These are phyloP conservation scores for Tolypocladium endophyticum DNA, from an alignment of 2,329 filamentous ascomycete species.

Conservation along the genomic window DNA sequence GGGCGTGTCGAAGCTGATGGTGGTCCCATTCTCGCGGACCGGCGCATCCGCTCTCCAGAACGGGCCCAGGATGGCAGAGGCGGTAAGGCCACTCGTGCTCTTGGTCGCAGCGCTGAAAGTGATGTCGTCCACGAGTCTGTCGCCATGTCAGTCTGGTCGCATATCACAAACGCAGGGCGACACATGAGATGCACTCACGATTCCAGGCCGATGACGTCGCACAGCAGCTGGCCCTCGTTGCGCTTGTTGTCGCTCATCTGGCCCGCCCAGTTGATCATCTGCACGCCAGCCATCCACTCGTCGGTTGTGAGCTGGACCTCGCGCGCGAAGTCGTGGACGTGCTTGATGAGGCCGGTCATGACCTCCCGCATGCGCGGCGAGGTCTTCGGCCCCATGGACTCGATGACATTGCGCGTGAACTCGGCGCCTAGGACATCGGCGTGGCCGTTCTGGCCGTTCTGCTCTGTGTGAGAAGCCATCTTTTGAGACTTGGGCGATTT, in stretches of 20 bases:
- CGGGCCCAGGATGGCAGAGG: constrained; percentile 72
- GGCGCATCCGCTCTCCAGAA: constrained; percentile 74
- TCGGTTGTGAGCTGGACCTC: constrained; percentile 71
- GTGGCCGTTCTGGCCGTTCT: neutral
- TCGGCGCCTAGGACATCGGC: constrained; percentile 22
- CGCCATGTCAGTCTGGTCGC: neutral
- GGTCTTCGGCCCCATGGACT: constrained; percentile 63
- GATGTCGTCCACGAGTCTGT: constrained; percentile 68
- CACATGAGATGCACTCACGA: constrained; percentile 28
- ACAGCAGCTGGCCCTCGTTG: constrained; percentile 65
- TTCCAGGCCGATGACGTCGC: constrained; percentile 65
- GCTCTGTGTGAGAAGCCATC: neutral
- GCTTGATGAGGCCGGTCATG: constrained; percentile 56
- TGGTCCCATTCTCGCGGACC: constrained; percentile 55
- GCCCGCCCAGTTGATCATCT: constrained; percentile 48
- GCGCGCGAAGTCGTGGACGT: constrained; percentile 73
- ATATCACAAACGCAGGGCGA: neutral
- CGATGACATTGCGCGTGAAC: constrained; percentile 66
- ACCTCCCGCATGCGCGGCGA: constrained; percentile 57
- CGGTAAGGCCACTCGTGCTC: constrained; percentile 41
- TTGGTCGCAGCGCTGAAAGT: constrained; percentile 49
- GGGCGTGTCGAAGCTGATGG: constrained; percentile 47
- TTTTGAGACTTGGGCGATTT: neutral
- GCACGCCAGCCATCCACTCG: constrained; percentile 66
- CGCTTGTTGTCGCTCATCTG: constrained; percentile 57